Evolutionary conservation across 2,329 filamentous ascomycete species (phyloP).

Genomic region (Colletotrichum viniferum): DNA sequence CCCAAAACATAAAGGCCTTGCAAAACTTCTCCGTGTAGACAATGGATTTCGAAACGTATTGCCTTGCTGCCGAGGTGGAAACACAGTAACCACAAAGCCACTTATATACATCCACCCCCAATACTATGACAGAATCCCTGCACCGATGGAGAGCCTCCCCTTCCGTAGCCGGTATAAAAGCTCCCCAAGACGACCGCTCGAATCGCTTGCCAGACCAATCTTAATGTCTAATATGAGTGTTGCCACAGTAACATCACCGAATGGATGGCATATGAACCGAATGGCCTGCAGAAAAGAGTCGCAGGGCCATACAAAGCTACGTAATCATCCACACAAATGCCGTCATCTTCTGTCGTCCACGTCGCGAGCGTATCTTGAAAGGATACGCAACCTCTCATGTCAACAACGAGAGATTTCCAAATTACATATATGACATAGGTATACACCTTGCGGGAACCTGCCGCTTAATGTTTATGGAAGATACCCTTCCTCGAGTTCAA

Average conservation of each 20-base stretch:
- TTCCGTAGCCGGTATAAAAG: not conserved
- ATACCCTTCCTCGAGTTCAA: not conserved
- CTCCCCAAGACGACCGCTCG: fast-evolving
- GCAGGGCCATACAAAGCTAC: fast-evolving
- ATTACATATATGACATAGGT: fast-evolving
- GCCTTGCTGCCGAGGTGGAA: not conserved
- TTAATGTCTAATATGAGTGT: fast-evolving
- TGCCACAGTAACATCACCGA: not conserved
- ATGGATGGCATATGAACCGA: fast-evolving
- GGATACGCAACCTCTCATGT: not conserved
- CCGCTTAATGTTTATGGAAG: not conserved
- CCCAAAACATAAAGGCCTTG: too few relatives aligned
- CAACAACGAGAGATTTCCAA: not conserved
- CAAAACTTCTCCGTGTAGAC: too few relatives aligned
- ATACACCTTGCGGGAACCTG: not conserved
- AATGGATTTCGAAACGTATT: too few relatives aligned
- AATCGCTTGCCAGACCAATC: not conserved
- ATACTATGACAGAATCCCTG: fast-evolving
- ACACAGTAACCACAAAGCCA: fast-evolving
- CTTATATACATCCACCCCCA: fast-evolving
- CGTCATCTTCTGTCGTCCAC: not conserved
- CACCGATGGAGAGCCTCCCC: not conserved
- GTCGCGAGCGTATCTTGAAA: not conserved
- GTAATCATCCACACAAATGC: not conserved
- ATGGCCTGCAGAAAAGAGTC: fast-evolving